phyloP scores from a whole-genome alignment of 176 grass and related monocot species.

The Cocos nucifera region DNA sequence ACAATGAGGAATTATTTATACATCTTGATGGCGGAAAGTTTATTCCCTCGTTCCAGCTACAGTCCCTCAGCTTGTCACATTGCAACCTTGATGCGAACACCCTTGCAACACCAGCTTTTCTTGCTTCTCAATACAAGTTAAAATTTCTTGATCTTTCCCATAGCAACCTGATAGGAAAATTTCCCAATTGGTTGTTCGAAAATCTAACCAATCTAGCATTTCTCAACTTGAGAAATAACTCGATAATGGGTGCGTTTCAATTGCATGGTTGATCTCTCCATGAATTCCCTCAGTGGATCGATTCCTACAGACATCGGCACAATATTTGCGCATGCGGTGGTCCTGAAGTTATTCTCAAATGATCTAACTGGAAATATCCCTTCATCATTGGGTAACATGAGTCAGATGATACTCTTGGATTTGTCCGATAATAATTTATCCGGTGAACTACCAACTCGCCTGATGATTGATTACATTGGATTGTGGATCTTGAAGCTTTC shows the following conservation, averaged over 20 bases:
- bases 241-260: conserved; percentile 9
- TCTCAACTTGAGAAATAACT: conserved; percentile 24
- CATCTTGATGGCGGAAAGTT: not conserved
- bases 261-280: conserved; percentile 3
- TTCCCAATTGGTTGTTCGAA: conserved; percentile 27
- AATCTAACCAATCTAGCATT: not conserved
- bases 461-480: not conserved
- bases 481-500: not conserved
- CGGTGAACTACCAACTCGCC: conserved; percentile 10
- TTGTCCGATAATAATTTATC: conserved; percentile 24
- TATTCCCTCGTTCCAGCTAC: conserved; percentile 22
- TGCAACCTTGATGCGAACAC: conserved; percentile 19
- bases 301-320: conserved; percentile 10
- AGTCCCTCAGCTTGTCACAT: conserved; percentile 6
- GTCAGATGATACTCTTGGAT: not conserved
- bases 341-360: conserved; percentile 16
- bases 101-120: conserved; percentile 15
- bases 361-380: conserved; percentile 16
- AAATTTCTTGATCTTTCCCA: conserved; percentile 22
- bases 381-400: not conserved
- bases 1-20: conserved; percentile 11
- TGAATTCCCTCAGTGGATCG: not conserved
- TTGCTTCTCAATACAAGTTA: conserved; percentile 11
- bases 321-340: not conserved
- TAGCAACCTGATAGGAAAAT: conserved; percentile 13